A percentile compares a stretch with the other conserved stretches of the same genome.
These are phyloP conservation scores for Casaregolazyma lundiana DNA, from an alignment of 1,139 yeast genomes.

Conservation along the genomic window DNA sequence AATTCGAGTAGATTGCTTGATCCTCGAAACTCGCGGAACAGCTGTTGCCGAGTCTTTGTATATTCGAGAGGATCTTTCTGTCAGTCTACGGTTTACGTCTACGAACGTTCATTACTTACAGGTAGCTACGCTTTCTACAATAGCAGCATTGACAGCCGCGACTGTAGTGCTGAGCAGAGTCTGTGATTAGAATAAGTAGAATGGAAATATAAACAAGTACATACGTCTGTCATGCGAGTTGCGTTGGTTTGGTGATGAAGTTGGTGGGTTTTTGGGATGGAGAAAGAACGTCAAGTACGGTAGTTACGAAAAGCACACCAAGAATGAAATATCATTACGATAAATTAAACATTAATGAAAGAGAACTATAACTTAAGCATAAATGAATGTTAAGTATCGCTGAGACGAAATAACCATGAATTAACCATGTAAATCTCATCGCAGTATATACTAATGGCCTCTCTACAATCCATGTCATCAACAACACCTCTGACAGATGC, in stretches of 20 bases:
- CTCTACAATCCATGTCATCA: too few species aligned
- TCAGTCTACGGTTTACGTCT: background rate
- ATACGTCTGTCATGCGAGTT: slow-evolving; percentile 7
- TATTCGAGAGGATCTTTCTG: slow-evolving; percentile 70
- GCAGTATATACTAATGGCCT: too few species aligned
- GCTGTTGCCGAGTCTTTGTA: slow-evolving; percentile 68
- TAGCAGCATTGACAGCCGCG: slow-evolving; percentile 73
- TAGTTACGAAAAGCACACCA: background rate
- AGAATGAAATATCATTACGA: too few species aligned
- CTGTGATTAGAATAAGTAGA: slow-evolving; percentile 13
- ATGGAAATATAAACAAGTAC: background rate
- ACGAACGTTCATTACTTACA: slow-evolving; percentile 30
- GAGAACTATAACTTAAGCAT: too few species aligned
- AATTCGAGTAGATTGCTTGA: slow-evolving; percentile 26
- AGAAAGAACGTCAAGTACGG: background rate
- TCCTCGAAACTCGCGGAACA: slow-evolving; percentile 38
- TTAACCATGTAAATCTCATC: too few species aligned
- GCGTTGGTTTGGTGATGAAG: background rate
- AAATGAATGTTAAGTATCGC: too few species aligned
- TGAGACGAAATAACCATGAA: too few species aligned
- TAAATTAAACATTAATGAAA: too few species aligned
- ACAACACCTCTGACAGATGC: background rate
- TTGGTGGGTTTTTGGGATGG: background rate
- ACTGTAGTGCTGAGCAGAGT: slow-evolving; percentile 53
- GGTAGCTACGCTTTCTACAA: slow-evolving; percentile 63